phyloP scores from a whole-genome alignment of 2,329 filamentous ascomycete species.

The Arthrobotrys musiformis region DNA sequence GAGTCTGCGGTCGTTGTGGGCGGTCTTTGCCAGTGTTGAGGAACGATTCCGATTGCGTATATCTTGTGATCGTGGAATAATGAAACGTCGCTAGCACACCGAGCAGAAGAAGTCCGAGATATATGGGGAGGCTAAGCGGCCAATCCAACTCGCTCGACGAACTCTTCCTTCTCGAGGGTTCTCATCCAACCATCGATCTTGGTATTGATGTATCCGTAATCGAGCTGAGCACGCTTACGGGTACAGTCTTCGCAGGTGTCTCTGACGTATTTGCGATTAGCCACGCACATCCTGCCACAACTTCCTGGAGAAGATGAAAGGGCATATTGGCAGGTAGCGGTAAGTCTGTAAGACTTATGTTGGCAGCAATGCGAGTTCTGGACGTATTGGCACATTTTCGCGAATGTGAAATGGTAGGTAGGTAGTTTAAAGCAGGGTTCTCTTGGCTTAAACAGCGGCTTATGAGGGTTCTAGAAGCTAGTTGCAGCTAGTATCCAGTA shows the following conservation, averaged over 20 bases:
- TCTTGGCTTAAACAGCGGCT: not conserved
- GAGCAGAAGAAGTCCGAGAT: not conserved
- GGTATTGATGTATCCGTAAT: slow-evolving; percentile 39
- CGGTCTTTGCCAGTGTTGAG: not conserved
- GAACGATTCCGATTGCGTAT: not conserved
- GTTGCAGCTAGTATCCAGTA: not conserved
- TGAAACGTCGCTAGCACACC: not conserved
- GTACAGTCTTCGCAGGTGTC: slow-evolving; percentile 48
- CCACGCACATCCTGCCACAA: slow-evolving; percentile 49
- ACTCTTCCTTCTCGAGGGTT: slow-evolving; percentile 33
- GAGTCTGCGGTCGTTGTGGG: not conserved
- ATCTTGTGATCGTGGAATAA: not conserved
- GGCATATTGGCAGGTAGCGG: slow-evolving; percentile 49
- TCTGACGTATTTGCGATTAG: slow-evolving; percentile 50
- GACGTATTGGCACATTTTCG: slow-evolving; percentile 55
- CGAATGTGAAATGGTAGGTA: not conserved
- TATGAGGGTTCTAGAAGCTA: not conserved
- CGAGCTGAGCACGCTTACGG: slow-evolving; percentile 46
- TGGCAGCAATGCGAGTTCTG: slow-evolving; percentile 54
- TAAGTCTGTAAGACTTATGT: slow-evolving; percentile 50
- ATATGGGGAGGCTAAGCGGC: too few relatives aligned
- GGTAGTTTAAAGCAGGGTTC: not conserved
- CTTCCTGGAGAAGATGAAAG: slow-evolving; percentile 47
- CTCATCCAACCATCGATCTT: slow-evolving; percentile 54
- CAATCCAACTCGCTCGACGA: slow-evolving; percentile 39